phyloP scores from a whole-genome alignment of 1,284 basidiomycete species.

The Apiotrichum siamense region DNA sequence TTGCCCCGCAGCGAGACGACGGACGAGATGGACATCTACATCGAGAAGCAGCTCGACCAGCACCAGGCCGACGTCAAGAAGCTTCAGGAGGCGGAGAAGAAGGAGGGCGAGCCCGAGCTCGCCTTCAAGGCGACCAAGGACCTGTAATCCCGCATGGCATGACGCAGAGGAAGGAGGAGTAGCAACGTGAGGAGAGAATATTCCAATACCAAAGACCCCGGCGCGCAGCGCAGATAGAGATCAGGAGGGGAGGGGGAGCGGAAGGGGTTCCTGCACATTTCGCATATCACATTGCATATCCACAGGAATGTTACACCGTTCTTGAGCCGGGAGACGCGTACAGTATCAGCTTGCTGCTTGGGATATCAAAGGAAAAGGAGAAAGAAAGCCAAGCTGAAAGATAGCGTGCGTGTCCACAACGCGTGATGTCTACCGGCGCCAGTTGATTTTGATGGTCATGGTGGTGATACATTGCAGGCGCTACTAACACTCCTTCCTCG shows the following conservation, averaged over 20 bases:
- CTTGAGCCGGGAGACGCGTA: too few species aligned
- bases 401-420: too few species aligned
- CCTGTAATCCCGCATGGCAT: neutral
- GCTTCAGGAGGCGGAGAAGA: constrained; percentile 1
- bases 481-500: too few species aligned
- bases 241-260: neutral
- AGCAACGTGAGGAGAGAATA: neutral
- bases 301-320: constrained; percentile 10
- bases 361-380: too few species aligned
- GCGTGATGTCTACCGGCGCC: too few species aligned
- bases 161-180: neutral
- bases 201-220: neutral
- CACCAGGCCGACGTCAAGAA: constrained; percentile 25
- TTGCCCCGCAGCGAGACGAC: neutral
- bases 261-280: neutral
- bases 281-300: constrained; percentile 7
- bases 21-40: constrained; percentile 91
- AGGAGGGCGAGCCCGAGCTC: constrained; percentile 5
- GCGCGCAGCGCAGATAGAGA: neutral
- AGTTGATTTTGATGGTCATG: too few species aligned
- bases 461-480: too few species aligned
- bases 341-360: too few species aligned
- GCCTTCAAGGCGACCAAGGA: neutral
- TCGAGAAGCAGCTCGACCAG: constrained; percentile 54
- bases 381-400: too few species aligned